Percentiles rank a stretch among this genome's conserved stretches.
These are phyloP conservation scores for Mortierella sp. DNA, from an alignment of 371 early-diverging fungal genomes.

Conservation along the genomic window DNA sequence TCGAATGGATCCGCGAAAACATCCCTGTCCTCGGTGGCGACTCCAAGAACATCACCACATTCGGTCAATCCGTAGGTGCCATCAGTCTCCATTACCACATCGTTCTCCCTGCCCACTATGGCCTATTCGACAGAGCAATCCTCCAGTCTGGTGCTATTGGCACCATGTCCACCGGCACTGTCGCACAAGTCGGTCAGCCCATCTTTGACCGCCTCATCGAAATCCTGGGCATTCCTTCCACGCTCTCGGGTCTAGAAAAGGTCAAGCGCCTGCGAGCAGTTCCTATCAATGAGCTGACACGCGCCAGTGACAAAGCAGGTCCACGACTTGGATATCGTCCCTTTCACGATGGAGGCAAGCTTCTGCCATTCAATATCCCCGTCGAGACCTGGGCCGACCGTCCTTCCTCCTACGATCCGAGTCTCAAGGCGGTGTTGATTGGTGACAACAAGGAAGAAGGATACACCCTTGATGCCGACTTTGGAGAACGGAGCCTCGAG, in stretches of 20 bases:
- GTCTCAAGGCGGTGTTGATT: slow-evolving; percentile 32
- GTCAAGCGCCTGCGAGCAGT: slow-evolving; percentile 17
- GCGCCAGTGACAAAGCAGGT: slow-evolving; percentile 11
- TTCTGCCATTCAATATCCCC: slow-evolving; percentile 23
- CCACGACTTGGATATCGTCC: slow-evolving; percentile 30
- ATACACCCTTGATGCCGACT: not conserved
- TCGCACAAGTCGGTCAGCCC: slow-evolving; percentile 20
- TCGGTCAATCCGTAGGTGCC: slow-evolving; percentile 65
- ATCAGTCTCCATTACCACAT: slow-evolving; percentile 54
- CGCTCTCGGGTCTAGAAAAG: slow-evolving; percentile 30
- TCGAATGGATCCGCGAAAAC: slow-evolving; percentile 64
- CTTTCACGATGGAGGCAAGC: slow-evolving; percentile 28
- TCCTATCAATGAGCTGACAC: slow-evolving; percentile 18
- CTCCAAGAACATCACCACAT: slow-evolving; percentile 58
- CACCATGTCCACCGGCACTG: slow-evolving; percentile 27
- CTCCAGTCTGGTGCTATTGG: slow-evolving; percentile 47
- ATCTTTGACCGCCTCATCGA: slow-evolving; percentile 32
- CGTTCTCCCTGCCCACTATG: slow-evolving; percentile 34
- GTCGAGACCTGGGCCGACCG: slow-evolving; percentile 9
- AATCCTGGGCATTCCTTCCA: slow-evolving; percentile 30
- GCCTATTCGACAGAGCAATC: slow-evolving; percentile 53
- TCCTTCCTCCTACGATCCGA: slow-evolving; percentile 18
- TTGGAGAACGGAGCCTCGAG: slow-evolving; percentile 2
- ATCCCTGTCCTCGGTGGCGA: slow-evolving; percentile 65
- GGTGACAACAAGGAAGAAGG: slow-evolving; percentile 39